Evolutionary conservation across 768 basidiomycete genomes (phyloP).

Genomic region (Rhodosporidiobolus sp.): DNA sequence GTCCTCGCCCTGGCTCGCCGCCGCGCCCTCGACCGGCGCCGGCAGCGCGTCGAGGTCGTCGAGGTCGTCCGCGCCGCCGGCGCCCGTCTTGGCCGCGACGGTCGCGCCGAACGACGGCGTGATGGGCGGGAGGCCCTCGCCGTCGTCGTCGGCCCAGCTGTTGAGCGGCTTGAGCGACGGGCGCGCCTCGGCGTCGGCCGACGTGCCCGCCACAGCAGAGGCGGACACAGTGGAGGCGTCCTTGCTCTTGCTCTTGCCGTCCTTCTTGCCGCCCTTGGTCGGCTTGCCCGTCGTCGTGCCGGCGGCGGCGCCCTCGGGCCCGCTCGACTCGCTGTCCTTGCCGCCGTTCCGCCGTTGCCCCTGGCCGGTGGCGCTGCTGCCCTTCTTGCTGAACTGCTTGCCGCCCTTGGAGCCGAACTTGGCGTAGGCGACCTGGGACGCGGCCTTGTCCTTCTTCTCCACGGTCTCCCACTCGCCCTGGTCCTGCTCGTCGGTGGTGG

Average conservation of each 20-base stretch:
- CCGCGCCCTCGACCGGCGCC: slow-evolving; percentile 7
- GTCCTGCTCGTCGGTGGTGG: background rate
- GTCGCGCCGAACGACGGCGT: slow-evolving; percentile 24
- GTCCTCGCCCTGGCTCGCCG: background rate
- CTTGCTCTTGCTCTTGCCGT: slow-evolving; percentile 3
- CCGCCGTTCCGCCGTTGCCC: background rate
- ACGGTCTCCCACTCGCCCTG: slow-evolving; percentile 34
- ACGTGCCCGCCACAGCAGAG: background rate
- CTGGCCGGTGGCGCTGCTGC: background rate
- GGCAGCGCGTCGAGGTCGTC: slow-evolving; percentile 10
- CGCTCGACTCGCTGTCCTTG: background rate
- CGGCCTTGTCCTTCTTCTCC: slow-evolving; percentile 28
- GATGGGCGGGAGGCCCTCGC: slow-evolving; percentile 12
- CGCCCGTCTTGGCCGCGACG: background rate
- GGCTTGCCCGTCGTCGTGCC: too few species aligned
- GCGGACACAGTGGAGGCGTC: background rate
- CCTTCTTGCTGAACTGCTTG: background rate
- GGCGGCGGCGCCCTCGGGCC: background rate
- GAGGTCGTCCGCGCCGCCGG: background rate
- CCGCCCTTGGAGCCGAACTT: background rate
- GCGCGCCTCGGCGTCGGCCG: background rate
- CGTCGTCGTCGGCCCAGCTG: slow-evolving; percentile 37
- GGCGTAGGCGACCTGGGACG: background rate
- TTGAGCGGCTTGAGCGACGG: slow-evolving; percentile 13
- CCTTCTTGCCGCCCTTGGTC: slow-evolving; percentile 12